phyloP scores from a whole-genome alignment of 2,329 filamentous ascomycete species.

The Paecilomyces sp. region DNA sequence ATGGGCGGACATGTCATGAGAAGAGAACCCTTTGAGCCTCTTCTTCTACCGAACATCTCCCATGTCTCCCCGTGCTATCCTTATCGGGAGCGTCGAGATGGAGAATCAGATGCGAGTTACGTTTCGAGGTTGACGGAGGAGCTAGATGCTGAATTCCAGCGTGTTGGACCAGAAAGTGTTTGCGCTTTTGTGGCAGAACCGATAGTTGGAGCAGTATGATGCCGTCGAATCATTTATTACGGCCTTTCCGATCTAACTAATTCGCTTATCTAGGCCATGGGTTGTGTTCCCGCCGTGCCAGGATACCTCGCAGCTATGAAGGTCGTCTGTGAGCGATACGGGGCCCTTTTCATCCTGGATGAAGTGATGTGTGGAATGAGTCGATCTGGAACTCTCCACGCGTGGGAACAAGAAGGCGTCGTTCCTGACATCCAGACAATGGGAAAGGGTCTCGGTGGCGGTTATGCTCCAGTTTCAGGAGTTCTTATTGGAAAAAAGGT shows the following conservation, averaged over 20 bases:
- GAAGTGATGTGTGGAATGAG: constrained; percentile 66
- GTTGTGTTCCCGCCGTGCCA: constrained; percentile 57
- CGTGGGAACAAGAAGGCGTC: constrained; percentile 53
- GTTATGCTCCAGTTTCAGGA: constrained; percentile 49
- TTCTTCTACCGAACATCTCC: constrained; percentile 50
- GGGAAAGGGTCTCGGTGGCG: constrained; percentile 53
- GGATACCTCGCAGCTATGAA: constrained; percentile 66
- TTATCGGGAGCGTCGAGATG: constrained; percentile 49
- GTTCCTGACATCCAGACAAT: constrained; percentile 54
- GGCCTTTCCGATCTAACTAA: neutral
- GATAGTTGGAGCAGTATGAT: constrained; percentile 60
- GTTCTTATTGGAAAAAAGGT: constrained; percentile 47
- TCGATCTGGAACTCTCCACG: constrained; percentile 51
- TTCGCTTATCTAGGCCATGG: constrained; percentile 46
- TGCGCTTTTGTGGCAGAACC: constrained; percentile 69
- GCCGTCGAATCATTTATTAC: neutral
- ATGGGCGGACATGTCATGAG: constrained; percentile 57
- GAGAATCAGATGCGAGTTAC: constrained; percentile 54
- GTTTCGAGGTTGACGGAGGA: constrained; percentile 55
- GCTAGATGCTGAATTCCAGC: constrained; percentile 59
- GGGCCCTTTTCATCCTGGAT: constrained; percentile 69
- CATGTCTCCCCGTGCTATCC: constrained; percentile 61
- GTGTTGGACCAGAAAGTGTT: constrained; percentile 57
- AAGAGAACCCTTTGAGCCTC: constrained; percentile 54
- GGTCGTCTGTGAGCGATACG: constrained; percentile 62